phyloP scores from a whole-genome alignment of 768 basidiomycete species.

The Sporobolomyces pararoseus region DNA sequence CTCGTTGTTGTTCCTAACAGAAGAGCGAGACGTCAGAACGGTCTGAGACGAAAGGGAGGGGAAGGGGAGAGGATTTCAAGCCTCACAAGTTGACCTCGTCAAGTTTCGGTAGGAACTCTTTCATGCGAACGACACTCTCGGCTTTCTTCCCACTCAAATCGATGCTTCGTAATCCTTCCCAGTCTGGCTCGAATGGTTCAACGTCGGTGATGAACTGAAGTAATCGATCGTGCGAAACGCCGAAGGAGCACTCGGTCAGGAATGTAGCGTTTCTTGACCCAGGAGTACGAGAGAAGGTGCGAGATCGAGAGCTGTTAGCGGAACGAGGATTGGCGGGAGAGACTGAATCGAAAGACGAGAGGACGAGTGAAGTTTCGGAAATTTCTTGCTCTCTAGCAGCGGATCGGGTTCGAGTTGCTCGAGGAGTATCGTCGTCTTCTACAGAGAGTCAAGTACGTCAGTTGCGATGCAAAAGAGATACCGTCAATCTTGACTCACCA shows the following conservation, averaged over 20 bases:
- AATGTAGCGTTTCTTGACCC: slow-evolving; percentile 59
- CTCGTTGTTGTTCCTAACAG: slow-evolving; percentile 48
- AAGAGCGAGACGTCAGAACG: not conserved
- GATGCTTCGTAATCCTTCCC: slow-evolving; percentile 74
- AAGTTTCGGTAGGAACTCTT: slow-evolving; percentile 66
- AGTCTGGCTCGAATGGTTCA: slow-evolving; percentile 88
- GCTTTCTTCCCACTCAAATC: slow-evolving; percentile 69
- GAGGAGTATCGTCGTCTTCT: slow-evolving; percentile 10
- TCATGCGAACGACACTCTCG: slow-evolving; percentile 75
- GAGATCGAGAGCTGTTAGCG: slow-evolving; percentile 3
- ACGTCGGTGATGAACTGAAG: slow-evolving; percentile 90
- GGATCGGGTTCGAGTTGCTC: not conserved
- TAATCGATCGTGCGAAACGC: slow-evolving; percentile 82
- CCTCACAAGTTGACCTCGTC: slow-evolving; percentile 61
- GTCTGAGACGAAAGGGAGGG: slow-evolving; percentile 41
- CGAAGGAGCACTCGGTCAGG: slow-evolving; percentile 95
- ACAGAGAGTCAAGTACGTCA: not conserved
- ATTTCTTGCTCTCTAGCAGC: not conserved
- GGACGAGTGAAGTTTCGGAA: not conserved
- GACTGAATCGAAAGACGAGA: not conserved
- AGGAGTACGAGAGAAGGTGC: slow-evolving; percentile 31
- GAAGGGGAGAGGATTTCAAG: too few species aligned
- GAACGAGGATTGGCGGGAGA: not conserved
- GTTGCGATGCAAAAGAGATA: not conserved
- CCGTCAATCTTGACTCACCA: not conserved